Conservation (phyloP, 208 protist genomes). For the Angomonas deanei region DNA sequence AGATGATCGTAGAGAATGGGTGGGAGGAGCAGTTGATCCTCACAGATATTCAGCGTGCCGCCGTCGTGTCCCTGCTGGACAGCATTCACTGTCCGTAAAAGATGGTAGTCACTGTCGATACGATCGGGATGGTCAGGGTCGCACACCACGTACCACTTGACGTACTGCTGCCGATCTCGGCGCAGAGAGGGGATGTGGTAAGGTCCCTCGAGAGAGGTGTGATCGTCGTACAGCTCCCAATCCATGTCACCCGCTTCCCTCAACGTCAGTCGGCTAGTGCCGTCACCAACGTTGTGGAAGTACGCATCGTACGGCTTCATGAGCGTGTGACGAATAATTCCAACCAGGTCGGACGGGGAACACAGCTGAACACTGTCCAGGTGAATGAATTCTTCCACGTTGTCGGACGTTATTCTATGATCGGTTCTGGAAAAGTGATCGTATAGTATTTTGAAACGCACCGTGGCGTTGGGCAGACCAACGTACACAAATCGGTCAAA, state of each 20-base stretch:
- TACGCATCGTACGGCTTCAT: conserved; percentile 90
- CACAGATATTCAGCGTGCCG: not conserved
- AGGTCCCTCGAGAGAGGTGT: not conserved
- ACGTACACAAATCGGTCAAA: conserved; percentile 90
- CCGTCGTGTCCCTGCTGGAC: not conserved
- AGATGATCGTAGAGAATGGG: conserved; percentile 35
- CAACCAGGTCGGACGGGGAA: conserved; percentile 91
- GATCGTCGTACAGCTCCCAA: not conserved
- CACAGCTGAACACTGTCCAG: conserved; percentile 48
- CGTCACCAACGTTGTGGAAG: conserved; percentile 13
- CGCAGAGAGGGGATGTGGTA: not conserved
- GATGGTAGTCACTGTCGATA: no score
- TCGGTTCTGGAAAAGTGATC: conserved; percentile 24
- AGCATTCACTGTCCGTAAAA: no score
- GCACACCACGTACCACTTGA: conserved; percentile 26
- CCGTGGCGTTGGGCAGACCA: conserved; percentile 37
- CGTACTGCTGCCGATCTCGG: not conserved
- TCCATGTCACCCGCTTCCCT: not conserved
- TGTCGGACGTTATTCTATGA: conserved; percentile 25
- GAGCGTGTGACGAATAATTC: conserved; percentile 86
- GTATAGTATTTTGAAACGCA: conserved; percentile 29
- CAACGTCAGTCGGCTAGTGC: not conserved
- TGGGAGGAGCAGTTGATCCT: conserved; percentile 21
- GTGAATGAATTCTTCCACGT: conserved; percentile 38
- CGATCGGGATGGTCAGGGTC: conserved; percentile 8